These are phyloP conservation scores for Astrephomene gubernaculifera DNA, from an alignment of 139 green algal genomes.

Conservation along the genomic window DNA sequence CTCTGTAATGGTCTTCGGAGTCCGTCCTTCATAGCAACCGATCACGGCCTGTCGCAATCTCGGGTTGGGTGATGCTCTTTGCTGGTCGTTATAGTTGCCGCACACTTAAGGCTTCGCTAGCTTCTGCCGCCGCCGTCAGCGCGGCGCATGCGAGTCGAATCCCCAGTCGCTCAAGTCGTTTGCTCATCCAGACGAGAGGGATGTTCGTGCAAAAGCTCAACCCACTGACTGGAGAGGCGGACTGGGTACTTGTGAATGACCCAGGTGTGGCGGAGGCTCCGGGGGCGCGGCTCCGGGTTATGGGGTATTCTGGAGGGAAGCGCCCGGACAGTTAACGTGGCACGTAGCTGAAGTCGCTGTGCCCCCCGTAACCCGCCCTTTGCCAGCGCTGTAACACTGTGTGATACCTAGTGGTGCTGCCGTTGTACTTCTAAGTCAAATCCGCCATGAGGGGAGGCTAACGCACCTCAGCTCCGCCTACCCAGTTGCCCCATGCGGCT, in stretches of 20 bases:
- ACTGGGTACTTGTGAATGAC: conserved; percentile 57
- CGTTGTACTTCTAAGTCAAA: too few species aligned
- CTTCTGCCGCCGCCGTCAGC: background rate
- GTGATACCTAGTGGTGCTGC: too few species aligned
- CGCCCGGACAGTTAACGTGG: too few species aligned
- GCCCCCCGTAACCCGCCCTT: too few species aligned
- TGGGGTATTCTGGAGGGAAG: too few species aligned
- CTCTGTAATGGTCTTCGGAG: background rate
- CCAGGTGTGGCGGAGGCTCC: conserved; percentile 32
- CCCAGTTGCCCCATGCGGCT: too few species aligned
- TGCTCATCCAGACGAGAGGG: background rate
- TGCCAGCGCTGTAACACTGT: too few species aligned
- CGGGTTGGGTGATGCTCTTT: background rate
- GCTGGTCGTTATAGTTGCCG: background rate
- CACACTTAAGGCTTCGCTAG: background rate
- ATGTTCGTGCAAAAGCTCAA: conserved; percentile 66
- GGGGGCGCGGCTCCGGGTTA: too few species aligned
- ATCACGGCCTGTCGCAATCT: background rate
- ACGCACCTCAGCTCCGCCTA: too few species aligned
- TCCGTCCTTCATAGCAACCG: background rate
- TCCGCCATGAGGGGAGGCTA: too few species aligned
- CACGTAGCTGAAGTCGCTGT: too few species aligned
- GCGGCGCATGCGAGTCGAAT: background rate
- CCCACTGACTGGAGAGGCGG: conserved; percentile 48
- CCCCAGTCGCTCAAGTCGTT: too few species aligned